Base-by-base conservation (phyloP, 192 early-diverging fungal genomes). In the Umbelopsis sp. region DNA sequence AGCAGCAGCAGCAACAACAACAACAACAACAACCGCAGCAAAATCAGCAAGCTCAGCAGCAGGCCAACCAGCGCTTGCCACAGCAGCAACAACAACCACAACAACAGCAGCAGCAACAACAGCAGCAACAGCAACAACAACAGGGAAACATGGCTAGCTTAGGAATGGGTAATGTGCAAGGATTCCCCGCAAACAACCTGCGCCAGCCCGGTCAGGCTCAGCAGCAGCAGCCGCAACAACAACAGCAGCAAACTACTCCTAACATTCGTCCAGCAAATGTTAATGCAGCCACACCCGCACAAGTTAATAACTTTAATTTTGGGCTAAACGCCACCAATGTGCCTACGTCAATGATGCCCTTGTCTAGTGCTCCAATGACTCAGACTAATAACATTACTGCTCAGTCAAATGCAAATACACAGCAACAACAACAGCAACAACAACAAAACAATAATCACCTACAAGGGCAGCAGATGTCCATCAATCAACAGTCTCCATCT, bases 1-100 rank as follows among this genome's bases (percentile, higher is more conserved):
- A 71, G 25, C 70, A 64, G 13, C 70, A 64, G 13, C 70, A 61
- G 21, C 49, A 69, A 21, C 68, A 69, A 5, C 51, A 55, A 5
- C 68, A 69, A 46, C 68, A 58, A 7, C 53, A 44, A 23, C 49
- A 41, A 41, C 68, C 35, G 35, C 49, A 50, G 49, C 49, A 50
- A 50, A 18, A 33, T 7, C 64, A 65, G 18, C 37, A 65, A 15
- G 35, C 33, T 21, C 61, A 64, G 30, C 58, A 41, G 37, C 37
- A 41, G 6, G 37, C 37, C 35, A 46, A 21, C 20, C 45, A 22
- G 33, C 35, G n/a, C 12, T 65, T n/a, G 23, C 64, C 6, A 35
- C 35, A 65, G 21, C 35, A 65, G 27, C 27, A 51, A 50, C 49
- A 50, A 11, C 61, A 35, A 18, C 61, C 33, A 21, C 49, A 33